Evolutionary conservation across 306 rosid species (phyloP).

Genomic region (Ormosia emarginata): DNA sequence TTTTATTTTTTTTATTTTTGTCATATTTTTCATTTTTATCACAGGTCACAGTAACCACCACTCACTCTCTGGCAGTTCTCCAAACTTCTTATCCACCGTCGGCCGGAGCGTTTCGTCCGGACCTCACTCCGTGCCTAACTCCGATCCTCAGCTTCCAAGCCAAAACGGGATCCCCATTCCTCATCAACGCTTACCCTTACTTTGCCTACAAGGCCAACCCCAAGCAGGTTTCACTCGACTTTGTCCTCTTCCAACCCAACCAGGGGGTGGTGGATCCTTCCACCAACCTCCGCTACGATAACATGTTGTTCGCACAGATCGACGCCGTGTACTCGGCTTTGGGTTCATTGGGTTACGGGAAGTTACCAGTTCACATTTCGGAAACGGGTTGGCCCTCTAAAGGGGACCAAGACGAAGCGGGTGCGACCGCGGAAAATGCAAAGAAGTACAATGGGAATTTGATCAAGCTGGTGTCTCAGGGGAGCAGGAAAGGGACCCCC

Average conservation of each 20-base stretch:
- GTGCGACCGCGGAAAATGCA: slow-evolving; percentile 80
- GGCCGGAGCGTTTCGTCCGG: slow-evolving; percentile 71
- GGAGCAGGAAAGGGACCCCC: slow-evolving; percentile 73
- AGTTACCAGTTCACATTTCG: slow-evolving; percentile 80
- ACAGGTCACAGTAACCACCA: slow-evolving; percentile 63
- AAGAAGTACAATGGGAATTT: slow-evolving; percentile 85
- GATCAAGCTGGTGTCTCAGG: slow-evolving; percentile 42
- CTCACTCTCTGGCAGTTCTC: slow-evolving; percentile 77
- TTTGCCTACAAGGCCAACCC: slow-evolving; percentile 83
- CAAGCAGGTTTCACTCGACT: slow-evolving; percentile 65
- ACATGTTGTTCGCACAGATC: slow-evolving; percentile 93
- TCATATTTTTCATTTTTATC: no score
- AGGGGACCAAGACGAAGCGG: slow-evolving; percentile 82
- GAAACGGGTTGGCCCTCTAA: slow-evolving; percentile 99
- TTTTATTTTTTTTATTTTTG: background rate
- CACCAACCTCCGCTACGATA: slow-evolving; percentile 74
- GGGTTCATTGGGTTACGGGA: slow-evolving; percentile 48
- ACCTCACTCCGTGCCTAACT: slow-evolving; percentile 50
- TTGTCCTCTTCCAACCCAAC: slow-evolving; percentile 80
- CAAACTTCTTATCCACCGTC: slow-evolving; percentile 87
- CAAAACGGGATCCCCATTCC: slow-evolving; percentile 81
- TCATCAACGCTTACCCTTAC: slow-evolving; percentile 95
- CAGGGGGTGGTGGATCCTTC: slow-evolving; percentile 69
- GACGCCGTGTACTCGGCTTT: slow-evolving; percentile 86
- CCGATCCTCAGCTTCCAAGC: slow-evolving; percentile 71